Evolutionary conservation across 495 filamentous ascomycete species (phyloP), one percentile per base, ranked within the genome.

Genomic region (Jackrogersella minutella): DNA sequence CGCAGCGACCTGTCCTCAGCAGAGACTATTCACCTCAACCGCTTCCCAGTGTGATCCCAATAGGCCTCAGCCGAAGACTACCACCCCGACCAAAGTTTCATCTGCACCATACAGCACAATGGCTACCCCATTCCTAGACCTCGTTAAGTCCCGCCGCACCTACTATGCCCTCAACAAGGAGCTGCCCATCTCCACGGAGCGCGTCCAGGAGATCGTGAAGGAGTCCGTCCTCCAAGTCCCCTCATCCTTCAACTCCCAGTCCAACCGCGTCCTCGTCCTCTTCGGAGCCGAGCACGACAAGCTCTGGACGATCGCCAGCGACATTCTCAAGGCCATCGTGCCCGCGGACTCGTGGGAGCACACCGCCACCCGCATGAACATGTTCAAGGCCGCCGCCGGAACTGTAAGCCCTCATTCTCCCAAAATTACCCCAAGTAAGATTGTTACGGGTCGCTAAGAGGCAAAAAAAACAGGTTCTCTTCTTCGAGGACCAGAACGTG

Each of bases 171-270:
- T 91, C 40, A 82, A 78, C 78, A 86, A 86, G 72, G 76, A 81
- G 21, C 74, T 84, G 5, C 71, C 83, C 58, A 77, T 89, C 73
- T 61, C 80, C 58, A 78, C 82, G 62, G 73, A 76, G 14, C 78
- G 78, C 66, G 80, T 91, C 77, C 73, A 82, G 63, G 80, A 86
- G 64, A 82, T 90, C 71, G 78, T 86, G 68, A 78, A 79, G 65
- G 73, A 85, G 43, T 73, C 77, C 39, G 63, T 89, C 54, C 77
- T 81, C 49, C 80, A 89, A 72, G 75, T 82, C 30, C 88, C 87
- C 14, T 80, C 75, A 34, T 82, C 80, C 70, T 90, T 89, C 86
- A 90, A 90, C 83, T 84, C 82, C 41, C 88, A 90, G 78, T 80
- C 78, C 70, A 82, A 86, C 69, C 86, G 88, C 52, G 74, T 83